Base-by-base conservation (phyloP, 306 rosid genomes). In the Castanea crenata region DNA sequence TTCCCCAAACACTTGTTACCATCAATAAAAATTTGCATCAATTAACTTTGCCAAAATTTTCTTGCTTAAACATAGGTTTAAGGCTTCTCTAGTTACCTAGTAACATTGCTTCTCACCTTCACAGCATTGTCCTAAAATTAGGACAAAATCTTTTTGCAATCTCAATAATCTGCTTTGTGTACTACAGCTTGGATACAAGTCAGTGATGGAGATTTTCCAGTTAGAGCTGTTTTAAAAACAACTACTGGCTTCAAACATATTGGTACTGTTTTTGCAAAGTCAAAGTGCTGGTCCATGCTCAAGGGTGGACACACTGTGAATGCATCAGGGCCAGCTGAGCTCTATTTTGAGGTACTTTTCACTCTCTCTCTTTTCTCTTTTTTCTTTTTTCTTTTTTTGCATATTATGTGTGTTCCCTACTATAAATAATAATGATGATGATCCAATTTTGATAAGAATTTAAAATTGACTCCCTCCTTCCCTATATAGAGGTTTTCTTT, bases 221-320 rank as follows among this genome's bases (percentile, higher is more conserved):
- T 94, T 29, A 79, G 18, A 70, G 97, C 94, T 16, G 13, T 83
- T 16, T 75, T 88, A 63, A 92, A 89, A 79, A 89, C 96, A 56
- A 79, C 14, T 15, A 32, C 32, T 0, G 89, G 87, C 46, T 80
- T 49, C 19, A 81, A 76, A 51, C 71, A 84, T 65, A 86, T 81
- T 23, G 97, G 91, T 79, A 62, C 82, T 11, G 31, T 83, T 62
- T 15, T 77, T 27, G 97, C 92, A 2, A 76, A 90, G 78, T 65
- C 86, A 18, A 85, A 77, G 11, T 94, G 97, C 41, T 92, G 97
- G 98, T 90, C 97, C 68, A 86, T 94, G 94, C 90, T 94, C 44
- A 94, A 94, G 85, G 97, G 96, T 79, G 98, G 97, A 69, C 59
- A 92, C 56, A 72, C 82, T 3, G 90, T 78, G 0, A 67, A 86